Evolutionary conservation across 306 rosid species (phyloP).

Genomic region (Quercus gilva): DNA sequence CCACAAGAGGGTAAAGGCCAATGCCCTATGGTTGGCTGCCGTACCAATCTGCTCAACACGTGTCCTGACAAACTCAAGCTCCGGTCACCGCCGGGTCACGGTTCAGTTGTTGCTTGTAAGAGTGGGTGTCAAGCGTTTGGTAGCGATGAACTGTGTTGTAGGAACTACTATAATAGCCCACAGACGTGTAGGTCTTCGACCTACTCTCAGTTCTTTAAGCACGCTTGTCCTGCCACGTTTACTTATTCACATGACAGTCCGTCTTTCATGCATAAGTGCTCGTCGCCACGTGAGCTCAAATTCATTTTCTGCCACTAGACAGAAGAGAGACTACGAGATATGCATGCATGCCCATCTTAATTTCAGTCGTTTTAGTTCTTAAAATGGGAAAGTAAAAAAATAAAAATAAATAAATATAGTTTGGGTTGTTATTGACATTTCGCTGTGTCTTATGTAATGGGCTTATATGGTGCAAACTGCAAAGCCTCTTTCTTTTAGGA

Average conservation of each 20-base stretch:
- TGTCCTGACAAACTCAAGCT: slow-evolving; percentile 60
- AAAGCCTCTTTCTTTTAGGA: too few relatives aligned
- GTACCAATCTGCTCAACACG: slow-evolving; percentile 48
- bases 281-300: slow-evolving; percentile 89
- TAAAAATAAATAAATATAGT: not conserved
- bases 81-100: slow-evolving; percentile 37
- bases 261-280: slow-evolving; percentile 76
- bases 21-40: slow-evolving; percentile 87
- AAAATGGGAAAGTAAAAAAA: not conserved
- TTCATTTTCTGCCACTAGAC: slow-evolving; percentile 79
- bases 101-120: slow-evolving; percentile 71
- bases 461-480: too few relatives aligned
- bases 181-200: slow-evolving; percentile 48
- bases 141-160: slow-evolving; percentile 66
- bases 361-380: not conserved
- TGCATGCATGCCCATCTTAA: too few relatives aligned
- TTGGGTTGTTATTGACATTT: too few relatives aligned
- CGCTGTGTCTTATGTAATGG: too few relatives aligned
- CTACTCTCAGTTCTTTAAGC: slow-evolving; percentile 63
- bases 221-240: slow-evolving; percentile 64
- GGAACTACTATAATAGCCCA: slow-evolving; percentile 65
- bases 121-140: slow-evolving; percentile 85
- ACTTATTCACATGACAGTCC: slow-evolving; percentile 81
- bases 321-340: not conserved
- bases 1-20: slow-evolving; percentile 88